Base-by-base conservation (phyloP, 352 stramenopile species). In the Phytophthora litchii region DNA sequence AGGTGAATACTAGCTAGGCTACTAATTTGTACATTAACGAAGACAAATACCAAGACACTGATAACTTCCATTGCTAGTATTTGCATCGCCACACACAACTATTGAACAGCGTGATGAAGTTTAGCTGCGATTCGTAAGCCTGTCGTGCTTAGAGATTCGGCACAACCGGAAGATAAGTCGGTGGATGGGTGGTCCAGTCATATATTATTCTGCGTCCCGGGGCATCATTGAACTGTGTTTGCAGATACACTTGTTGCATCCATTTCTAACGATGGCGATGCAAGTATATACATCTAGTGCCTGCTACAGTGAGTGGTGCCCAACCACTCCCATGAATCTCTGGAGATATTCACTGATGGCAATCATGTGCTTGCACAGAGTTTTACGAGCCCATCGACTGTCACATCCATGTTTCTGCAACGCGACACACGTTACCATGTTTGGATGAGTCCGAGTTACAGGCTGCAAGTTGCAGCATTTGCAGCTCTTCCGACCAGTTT, bases 91-190 rank as follows among this genome's bases (percentile, higher is more conserved):
- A n/a, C 3, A 8, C 25, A 31, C 25, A 3, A 34, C 3, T 9
- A 34, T 34, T 34, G 29, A 34, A 34, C 29, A 11, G 4, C 7
- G 10, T 34, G 7, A 31, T 31, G 25, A 31, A 31, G 8, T 31
- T 31, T 31, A 31, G 25, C 25, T 31, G 19, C 40, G n/a, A 36
- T 54, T 41, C 35, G 47, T 32, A 45, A 23, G 23, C 34, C 34
- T 50, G 25, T 38, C 44, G 54, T 62, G 54, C 54, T 49, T 25
- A 35, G 54, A 63, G 27, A 63, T 57, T 36, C 54, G 46, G 47
- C 14, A 29, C 19, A 63, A 10, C 5, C 36, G 44, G 31, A 31
- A 49, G 54, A 62, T 55, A 21, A n/a, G 14, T 1, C 31, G 7
- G 54, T 29, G 36, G 54, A 62, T 62, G 44, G 14, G 54, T 48